phyloP scores from a whole-genome alignment of 768 basidiomycete species.

The Hygrocybe coccinea region DNA sequence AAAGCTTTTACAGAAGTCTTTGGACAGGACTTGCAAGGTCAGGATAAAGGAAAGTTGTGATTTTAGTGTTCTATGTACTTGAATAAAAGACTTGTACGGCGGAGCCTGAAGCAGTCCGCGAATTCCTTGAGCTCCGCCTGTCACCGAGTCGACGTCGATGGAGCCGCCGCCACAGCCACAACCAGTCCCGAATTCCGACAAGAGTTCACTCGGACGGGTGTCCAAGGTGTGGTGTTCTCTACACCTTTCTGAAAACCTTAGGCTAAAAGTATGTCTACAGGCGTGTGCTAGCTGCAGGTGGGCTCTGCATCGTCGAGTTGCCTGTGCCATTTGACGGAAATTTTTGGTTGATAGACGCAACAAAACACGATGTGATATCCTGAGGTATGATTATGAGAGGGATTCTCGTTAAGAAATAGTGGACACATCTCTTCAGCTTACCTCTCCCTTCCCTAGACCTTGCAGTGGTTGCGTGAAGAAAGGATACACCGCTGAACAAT shows the following conservation, averaged over 20 bases:
- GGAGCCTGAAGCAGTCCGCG: too few species aligned
- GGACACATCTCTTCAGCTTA: too few species aligned
- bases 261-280: constrained; percentile 24
- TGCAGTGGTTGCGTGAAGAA: constrained; percentile 56
- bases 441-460: constrained; percentile 37
- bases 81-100: too few species aligned
- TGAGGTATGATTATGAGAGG: constrained; percentile 34
- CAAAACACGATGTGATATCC: constrained; percentile 57
- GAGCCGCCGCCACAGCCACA: too few species aligned
- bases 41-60: too few species aligned
- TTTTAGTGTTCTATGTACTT: too few species aligned
- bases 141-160: background rate
- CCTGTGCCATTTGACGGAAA: too few species aligned
- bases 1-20: constrained; percentile 71
- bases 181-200: too few species aligned
- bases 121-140: background rate
- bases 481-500: constrained; percentile 47
- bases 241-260: too few species aligned
- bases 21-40: constrained; percentile 40
- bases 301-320: too few species aligned
- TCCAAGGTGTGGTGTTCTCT: too few species aligned
- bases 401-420: background rate
- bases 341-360: constrained; percentile 55
- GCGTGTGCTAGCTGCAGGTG: constrained; percentile 61
- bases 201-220: too few species aligned